A percentile compares a stretch with the other conserved stretches of the same genome.
Conservation (phyloP, 2,329 filamentous ascomycete species). For the Xylaria sp. region DNA sequence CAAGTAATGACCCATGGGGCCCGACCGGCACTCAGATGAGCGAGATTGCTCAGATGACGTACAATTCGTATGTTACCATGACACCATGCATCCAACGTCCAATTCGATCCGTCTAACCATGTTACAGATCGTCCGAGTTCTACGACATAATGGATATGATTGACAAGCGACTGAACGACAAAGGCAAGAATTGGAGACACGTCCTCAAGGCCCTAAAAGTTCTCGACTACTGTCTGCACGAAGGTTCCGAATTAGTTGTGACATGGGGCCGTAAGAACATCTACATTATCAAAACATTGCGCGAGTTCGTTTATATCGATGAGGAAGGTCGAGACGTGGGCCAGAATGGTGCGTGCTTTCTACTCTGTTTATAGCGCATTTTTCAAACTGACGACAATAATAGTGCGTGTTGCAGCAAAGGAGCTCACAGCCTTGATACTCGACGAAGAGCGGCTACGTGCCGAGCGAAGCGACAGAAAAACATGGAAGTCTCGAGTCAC, state of each 20-base stretch:
- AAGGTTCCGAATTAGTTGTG: conserved; percentile 94
- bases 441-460: conserved; percentile 91
- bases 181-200: conserved; percentile 99
- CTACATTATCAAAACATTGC: conserved; percentile 97
- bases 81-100: conserved; percentile 15
- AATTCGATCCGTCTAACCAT: conserved; percentile 37
- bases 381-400: conserved; percentile 46
- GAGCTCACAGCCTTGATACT: conserved; percentile 91
- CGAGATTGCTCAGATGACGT: conserved; percentile 97
- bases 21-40: conserved; percentile 98
- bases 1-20: conserved; percentile 98
- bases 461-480: conserved; percentile 89
- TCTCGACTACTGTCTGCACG: conserved; percentile 96
- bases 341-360: conserved; percentile 79
- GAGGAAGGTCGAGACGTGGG: conserved; percentile 96
- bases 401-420: conserved; percentile 95
- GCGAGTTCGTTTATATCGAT: conserved; percentile 96
- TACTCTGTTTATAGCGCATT: neutral
- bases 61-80: conserved; percentile 81
- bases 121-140: conserved; percentile 86
- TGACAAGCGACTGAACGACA: conserved; percentile 97
- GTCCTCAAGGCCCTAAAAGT: conserved; percentile 98
- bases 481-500: conserved; percentile 97
- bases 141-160: conserved; percentile 99
- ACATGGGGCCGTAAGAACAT: conserved; percentile 98